Conservation (phyloP, 1,139 yeast species). For the Kodamaea sp. region DNA sequence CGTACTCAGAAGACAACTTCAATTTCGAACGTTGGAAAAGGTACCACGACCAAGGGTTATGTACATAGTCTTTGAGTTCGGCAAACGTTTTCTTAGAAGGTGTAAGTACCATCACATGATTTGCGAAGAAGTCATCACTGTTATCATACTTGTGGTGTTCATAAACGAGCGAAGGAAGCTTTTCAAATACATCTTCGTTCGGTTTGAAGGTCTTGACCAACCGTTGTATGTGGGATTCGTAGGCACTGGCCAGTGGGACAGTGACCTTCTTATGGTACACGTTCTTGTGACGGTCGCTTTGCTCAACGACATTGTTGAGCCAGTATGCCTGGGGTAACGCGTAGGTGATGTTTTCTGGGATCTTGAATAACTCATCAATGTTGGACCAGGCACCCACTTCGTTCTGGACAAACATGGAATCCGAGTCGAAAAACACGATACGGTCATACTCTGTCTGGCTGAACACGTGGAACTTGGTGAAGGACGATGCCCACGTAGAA, state of each 20-base stretch:
- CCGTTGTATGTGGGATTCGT: slow-evolving; percentile 6
- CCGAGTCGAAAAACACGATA: slow-evolving; percentile 45
- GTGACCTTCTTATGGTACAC: slow-evolving; percentile 16
- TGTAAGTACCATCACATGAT: slow-evolving; percentile 47
- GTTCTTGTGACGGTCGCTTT: slow-evolving; percentile 9
- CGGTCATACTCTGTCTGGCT: slow-evolving; percentile 46
- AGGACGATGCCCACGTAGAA: slow-evolving; percentile 50
- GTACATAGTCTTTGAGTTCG: slow-evolving; percentile 29
- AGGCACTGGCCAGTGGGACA: slow-evolving; percentile 16
- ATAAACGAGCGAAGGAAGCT: slow-evolving; percentile 23
- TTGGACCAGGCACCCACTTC: slow-evolving; percentile 16
- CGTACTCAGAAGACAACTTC: slow-evolving; percentile 36
- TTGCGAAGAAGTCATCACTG: slow-evolving; percentile 35
- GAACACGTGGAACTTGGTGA: slow-evolving; percentile 57
- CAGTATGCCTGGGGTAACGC: slow-evolving; percentile 45
- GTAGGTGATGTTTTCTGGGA: slow-evolving; percentile 29
- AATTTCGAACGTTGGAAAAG: slow-evolving; percentile 22
- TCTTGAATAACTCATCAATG: slow-evolving; percentile 35
- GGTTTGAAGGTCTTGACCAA: slow-evolving; percentile 8
- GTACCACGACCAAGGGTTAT: slow-evolving; percentile 36
- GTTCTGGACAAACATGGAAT: slow-evolving; percentile 32
- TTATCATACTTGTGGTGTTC: slow-evolving; percentile 34
- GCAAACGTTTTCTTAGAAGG: slow-evolving; percentile 35
- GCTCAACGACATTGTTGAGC: slow-evolving; percentile 23
- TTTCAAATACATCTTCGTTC: slow-evolving; percentile 7